These are phyloP conservation scores for Candida khao-thaluensis DNA, from an alignment of 805 yeast species.

Conservation along the genomic window DNA sequence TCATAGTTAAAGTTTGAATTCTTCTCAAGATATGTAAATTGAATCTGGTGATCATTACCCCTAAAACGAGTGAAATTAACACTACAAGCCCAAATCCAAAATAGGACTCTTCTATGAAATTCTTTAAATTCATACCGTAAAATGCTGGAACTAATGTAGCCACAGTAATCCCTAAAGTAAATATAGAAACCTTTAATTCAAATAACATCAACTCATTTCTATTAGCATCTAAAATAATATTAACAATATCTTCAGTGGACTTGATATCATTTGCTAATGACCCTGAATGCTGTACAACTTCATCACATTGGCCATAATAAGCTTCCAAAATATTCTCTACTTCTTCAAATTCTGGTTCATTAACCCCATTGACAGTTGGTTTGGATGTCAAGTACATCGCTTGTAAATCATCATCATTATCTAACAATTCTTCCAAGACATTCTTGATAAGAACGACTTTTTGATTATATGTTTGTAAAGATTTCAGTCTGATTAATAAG, in stretches of 20 bases:
- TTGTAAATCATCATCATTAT: constrained; percentile 80
- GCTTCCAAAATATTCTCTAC: constrained; percentile 86
- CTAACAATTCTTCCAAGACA: constrained; percentile 79
- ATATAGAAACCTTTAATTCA: constrained; percentile 78
- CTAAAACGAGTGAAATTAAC: constrained; percentile 50
- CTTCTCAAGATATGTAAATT: constrained; percentile 57
- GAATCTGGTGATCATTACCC: constrained; percentile 50
- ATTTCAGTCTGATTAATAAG: constrained; percentile 69
- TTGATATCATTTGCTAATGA: constrained; percentile 78
- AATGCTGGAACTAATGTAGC: constrained; percentile 86
- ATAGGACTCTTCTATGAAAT: constrained; percentile 77
- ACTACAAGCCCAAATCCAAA: constrained; percentile 64
- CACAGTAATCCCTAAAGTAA: constrained; percentile 80
- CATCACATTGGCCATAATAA: constrained; percentile 89
- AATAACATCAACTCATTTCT: constrained; percentile 87
- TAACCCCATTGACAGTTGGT: neutral
- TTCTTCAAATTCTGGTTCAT: constrained; percentile 50
- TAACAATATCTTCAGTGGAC: constrained; percentile 90
- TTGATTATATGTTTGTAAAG: constrained; percentile 70
- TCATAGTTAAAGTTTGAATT: constrained; percentile 69
- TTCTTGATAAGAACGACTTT: constrained; percentile 72
- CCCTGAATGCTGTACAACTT: constrained; percentile 87
- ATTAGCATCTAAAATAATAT: constrained; percentile 86
- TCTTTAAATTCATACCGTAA: constrained; percentile 87
- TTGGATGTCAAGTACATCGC: constrained; percentile 60